A percentile compares a stretch with the other conserved stretches of the same genome.
These are phyloP conservation scores for Cladophialophora carrionii DNA, from an alignment of 2,329 filamentous ascomycete genomes.

Conservation along the genomic window DNA sequence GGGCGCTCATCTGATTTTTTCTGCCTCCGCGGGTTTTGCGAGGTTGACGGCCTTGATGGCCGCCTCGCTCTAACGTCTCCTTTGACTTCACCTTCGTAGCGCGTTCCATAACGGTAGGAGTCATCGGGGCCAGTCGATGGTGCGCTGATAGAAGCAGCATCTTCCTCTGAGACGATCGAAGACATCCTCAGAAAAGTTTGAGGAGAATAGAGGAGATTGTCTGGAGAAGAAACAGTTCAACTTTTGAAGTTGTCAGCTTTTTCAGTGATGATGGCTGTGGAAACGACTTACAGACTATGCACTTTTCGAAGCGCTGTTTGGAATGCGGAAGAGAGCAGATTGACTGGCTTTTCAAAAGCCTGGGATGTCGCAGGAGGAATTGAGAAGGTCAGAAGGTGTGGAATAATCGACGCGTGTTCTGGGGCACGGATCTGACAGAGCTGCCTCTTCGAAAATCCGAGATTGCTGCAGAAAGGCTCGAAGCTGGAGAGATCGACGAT, in stretches of 20 bases:
- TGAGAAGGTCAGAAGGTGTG: neutral
- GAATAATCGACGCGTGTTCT: neutral
- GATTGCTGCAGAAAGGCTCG: neutral
- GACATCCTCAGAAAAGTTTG: neutral
- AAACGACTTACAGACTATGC: conserved; percentile 1
- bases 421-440: neutral
- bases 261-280: neutral
- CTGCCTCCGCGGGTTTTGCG: neutral
- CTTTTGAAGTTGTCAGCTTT: neutral
- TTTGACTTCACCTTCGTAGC: neutral
- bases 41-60: neutral
- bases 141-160: neutral
- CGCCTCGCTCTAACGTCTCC: neutral
- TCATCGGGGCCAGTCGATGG: neutral
- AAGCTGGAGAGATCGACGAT: neutral
- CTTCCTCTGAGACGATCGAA: neutral
- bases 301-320: neutral
- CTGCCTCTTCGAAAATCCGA: neutral
- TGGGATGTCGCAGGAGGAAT: neutral
- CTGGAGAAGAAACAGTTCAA: neutral
- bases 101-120: neutral
- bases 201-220: neutral
- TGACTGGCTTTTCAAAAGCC: neutral
- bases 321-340: neutral
- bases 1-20: neutral